These are phyloP conservation scores for Penicillium waksmanii DNA, from an alignment of 495 filamentous ascomycete species.

Conservation along the genomic window DNA sequence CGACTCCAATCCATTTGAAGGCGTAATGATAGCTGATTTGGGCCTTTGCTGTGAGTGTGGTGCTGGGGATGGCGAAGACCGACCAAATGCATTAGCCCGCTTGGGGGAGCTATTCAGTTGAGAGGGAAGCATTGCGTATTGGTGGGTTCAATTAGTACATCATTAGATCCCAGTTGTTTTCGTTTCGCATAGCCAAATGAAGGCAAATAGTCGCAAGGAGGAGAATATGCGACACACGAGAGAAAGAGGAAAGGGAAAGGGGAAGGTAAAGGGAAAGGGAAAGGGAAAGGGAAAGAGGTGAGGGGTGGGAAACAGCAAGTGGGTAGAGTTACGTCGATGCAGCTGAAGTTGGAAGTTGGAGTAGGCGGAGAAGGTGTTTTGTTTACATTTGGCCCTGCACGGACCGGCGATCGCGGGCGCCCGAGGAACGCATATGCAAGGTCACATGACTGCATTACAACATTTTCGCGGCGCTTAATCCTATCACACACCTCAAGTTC, in stretches of 20 bases:
- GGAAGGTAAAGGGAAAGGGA: background rate
- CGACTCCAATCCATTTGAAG: slow-evolving; percentile 48
- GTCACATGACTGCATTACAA: slow-evolving; percentile 23
- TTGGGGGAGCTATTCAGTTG: slow-evolving; percentile 53
- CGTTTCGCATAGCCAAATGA: slow-evolving; percentile 20
- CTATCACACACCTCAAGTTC: background rate
- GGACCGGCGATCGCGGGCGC: slow-evolving; percentile 38
- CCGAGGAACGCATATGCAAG: background rate
- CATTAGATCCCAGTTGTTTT: slow-evolving; percentile 23
- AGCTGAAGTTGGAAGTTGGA: slow-evolving; percentile 20
- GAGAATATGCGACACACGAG: slow-evolving; percentile 8
- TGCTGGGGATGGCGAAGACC: slow-evolving; percentile 62
- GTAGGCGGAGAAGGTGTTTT: slow-evolving; percentile 36
- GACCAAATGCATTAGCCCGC: slow-evolving; percentile 78
- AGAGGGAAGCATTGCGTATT: slow-evolving; percentile 46
- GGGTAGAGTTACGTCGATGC: slow-evolving; percentile 8
- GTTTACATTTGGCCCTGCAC: slow-evolving; percentile 35
- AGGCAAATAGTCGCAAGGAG: background rate
- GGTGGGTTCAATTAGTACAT: slow-evolving; percentile 37
- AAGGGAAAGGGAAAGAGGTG: background rate
- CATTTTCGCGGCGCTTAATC: slow-evolving; percentile 26
- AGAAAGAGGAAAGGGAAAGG: slow-evolving; percentile 10
- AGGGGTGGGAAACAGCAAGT: background rate
- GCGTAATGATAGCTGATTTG: slow-evolving; percentile 71
- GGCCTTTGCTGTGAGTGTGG: slow-evolving; percentile 58